Evolutionary conservation across 192 early-diverging fungal genomes (phyloP).

Genomic region (Gigaspora rosea): DNA sequence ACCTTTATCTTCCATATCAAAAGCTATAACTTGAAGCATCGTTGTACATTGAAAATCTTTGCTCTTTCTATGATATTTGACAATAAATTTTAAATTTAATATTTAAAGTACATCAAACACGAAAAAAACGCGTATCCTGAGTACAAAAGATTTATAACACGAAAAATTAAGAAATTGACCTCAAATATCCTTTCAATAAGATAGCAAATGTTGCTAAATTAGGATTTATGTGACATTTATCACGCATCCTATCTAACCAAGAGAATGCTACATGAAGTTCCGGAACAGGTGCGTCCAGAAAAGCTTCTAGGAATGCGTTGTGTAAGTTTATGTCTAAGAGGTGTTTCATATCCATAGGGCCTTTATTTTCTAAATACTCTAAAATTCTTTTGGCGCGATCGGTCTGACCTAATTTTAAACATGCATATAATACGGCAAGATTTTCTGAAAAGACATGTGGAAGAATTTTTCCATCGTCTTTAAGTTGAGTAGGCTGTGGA

Average conservation of each 20-base stretch:
- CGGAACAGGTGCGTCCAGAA: conserved; percentile 57
- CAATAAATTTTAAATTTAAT: background rate
- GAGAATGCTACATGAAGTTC: conserved; percentile 54
- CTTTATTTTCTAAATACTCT: conserved; percentile 59
- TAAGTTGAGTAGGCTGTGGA: conserved; percentile 21
- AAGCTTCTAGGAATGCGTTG: conserved; percentile 83
- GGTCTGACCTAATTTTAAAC: conserved; percentile 71
- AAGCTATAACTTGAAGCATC: background rate
- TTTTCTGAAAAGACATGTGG: conserved; percentile 60
- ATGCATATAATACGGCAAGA: conserved; percentile 77
- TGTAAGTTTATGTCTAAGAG: conserved; percentile 69
- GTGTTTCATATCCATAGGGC: conserved; percentile 70
- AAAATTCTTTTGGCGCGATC: conserved; percentile 76
- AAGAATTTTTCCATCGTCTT: conserved; percentile 32
- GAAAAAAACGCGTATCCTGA: background rate
- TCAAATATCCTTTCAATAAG: conserved; percentile 69
- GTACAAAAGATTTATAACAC: background rate
- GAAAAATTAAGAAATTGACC: conserved; percentile 36
- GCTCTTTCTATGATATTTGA: background rate
- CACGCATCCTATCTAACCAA: conserved; percentile 69
- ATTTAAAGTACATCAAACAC: background rate
- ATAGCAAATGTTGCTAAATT: conserved; percentile 77
- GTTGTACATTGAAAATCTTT: background rate
- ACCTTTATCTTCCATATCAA: conserved; percentile 2
- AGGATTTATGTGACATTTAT: conserved; percentile 55